Conservation (phyloP, 2,329 filamentous ascomycete species). For the Arthrobotrys iridis region DNA sequence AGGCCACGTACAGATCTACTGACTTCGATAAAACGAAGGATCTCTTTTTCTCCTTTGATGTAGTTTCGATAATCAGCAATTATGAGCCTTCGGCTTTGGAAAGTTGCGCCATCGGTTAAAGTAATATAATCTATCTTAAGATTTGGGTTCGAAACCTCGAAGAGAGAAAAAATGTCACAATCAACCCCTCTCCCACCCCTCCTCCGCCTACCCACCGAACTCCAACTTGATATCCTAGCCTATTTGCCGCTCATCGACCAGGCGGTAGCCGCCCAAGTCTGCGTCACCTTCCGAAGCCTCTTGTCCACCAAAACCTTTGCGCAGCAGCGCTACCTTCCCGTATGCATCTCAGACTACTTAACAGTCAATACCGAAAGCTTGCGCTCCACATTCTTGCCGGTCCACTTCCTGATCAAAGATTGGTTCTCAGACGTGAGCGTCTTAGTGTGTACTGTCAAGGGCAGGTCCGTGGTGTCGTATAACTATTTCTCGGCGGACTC, state of each 20-base stretch:
- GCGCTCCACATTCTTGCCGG: not conserved
- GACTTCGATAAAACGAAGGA: too few species aligned
- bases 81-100: too few species aligned
- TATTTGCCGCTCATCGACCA: conserved; percentile 16
- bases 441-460: not conserved
- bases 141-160: not conserved
- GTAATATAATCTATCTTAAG: too few species aligned
- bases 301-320: not conserved
- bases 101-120: too few species aligned
- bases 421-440: not conserved
- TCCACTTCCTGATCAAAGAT: conserved; percentile 2
- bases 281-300: not conserved
- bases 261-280: not conserved
- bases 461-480: not conserved
- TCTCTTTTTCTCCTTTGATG: too few species aligned
- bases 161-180: not conserved
- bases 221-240: conserved; percentile 23
- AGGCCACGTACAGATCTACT: too few species aligned
- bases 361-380: not conserved
- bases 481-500: not conserved
- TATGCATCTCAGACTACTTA: not conserved
- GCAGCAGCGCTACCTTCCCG: not conserved
- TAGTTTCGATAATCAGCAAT: not conserved
- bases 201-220: conserved; percentile 19
- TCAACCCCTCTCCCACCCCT: not conserved